Evolutionary conservation across 2,329 filamentous ascomycete genomes (phyloP).

Genomic region (Thielaviopsis populi): DNA sequence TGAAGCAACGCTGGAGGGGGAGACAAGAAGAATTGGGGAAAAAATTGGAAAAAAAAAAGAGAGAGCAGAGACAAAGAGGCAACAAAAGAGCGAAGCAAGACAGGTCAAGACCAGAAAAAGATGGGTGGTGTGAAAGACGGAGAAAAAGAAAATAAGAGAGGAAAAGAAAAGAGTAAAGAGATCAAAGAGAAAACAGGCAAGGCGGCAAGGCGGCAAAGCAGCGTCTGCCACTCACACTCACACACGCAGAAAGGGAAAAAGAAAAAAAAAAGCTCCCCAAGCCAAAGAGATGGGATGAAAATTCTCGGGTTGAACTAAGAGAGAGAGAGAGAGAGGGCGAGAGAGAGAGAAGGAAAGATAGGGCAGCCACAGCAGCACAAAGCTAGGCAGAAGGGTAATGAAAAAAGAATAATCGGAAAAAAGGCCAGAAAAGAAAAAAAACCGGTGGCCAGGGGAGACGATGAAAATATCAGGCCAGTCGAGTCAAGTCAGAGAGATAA

Average conservation of each 20-base stretch:
- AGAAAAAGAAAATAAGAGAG: not conserved
- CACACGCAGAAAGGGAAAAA: not conserved
- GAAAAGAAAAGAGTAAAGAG: not conserved
- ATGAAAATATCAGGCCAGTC: slow-evolving; percentile 1
- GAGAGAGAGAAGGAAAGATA: too few species aligned
- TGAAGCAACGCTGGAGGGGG: not conserved
- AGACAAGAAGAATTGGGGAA: too few species aligned
- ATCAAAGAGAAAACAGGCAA: slow-evolving; percentile 3
- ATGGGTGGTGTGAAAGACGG: not conserved
- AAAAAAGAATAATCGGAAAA: not conserved
- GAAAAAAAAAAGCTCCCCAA: not conserved
- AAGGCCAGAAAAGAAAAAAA: not conserved
- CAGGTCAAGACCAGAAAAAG: not conserved
- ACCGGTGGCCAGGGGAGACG: not conserved
- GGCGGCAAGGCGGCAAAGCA: slow-evolving; percentile 1
- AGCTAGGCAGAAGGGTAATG: not conserved
- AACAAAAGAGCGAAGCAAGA: not conserved
- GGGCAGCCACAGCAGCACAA: not conserved
- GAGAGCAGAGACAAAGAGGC: not conserved
- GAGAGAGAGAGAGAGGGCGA: not conserved
- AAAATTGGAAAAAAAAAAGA: not conserved
- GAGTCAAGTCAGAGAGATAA: not conserved
- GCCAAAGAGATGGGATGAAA: slow-evolving; percentile 4
- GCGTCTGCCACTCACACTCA: not conserved
- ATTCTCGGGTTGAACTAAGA: not conserved